Conservation (phyloP, 768 basidiomycete genomes). For the Boletus insuetus region DNA sequence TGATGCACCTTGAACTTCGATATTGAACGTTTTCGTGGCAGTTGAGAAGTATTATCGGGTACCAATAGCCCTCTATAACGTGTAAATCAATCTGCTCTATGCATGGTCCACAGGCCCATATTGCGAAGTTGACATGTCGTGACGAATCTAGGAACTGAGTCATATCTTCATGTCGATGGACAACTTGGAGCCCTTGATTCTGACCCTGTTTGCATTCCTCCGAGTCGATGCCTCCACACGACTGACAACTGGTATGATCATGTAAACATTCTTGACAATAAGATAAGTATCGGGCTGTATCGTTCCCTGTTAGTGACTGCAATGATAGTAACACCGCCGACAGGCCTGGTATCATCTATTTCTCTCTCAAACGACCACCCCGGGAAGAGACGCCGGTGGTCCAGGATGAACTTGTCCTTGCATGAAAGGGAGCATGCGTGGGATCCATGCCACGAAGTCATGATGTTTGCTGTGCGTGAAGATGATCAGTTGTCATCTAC, state of each 20-base stretch:
- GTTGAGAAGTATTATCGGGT: background rate
- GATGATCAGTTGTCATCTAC: background rate
- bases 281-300: background rate
- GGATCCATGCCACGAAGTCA: background rate
- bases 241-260: background rate
- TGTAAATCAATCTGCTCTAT: background rate
- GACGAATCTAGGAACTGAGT: background rate
- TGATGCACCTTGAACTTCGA: slow-evolving; percentile 35
- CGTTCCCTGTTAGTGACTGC: background rate
- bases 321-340: slow-evolving; percentile 6
- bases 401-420: no score
- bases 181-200: background rate
- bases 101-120: background rate
- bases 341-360: background rate
- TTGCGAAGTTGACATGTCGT: background rate
- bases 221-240: background rate
- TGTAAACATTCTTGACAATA: background rate
- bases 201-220: background rate
- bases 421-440: background rate
- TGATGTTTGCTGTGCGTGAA: background rate
- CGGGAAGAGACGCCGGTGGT: background rate
- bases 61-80: background rate
- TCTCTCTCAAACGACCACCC: background rate
- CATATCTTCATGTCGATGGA: background rate
- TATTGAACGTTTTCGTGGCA: slow-evolving; percentile 11